Evolutionary conservation across 1,284 basidiomycete genomes (phyloP).

Genomic region (Pseudozyma tsukubaensis): DNA sequence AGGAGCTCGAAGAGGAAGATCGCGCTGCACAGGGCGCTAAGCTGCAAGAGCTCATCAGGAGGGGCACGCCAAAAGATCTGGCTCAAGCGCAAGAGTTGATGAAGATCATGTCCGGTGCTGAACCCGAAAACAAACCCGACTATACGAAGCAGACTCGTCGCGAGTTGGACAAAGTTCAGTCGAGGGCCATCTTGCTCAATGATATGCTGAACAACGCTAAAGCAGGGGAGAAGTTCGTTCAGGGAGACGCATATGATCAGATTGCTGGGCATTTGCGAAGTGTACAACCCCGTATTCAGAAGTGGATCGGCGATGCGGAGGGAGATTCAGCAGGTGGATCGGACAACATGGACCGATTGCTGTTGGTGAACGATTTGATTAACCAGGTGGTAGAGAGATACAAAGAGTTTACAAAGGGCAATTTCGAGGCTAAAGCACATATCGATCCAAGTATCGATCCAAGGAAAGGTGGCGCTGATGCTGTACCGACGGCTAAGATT

Average conservation of each 20-base stretch:
- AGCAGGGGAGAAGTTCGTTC: slow-evolving; percentile 72
- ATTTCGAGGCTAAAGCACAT: slow-evolving; percentile 78
- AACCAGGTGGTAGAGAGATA: slow-evolving; percentile 90
- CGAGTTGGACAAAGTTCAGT: slow-evolving; percentile 93
- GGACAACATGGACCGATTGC: slow-evolving; percentile 84
- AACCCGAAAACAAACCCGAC: slow-evolving; percentile 92
- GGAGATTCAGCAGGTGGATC: slow-evolving; percentile 75
- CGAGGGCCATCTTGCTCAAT: slow-evolving; percentile 90
- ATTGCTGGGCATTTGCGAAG: slow-evolving; percentile 84
- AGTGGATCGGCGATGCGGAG: slow-evolving; percentile 95
- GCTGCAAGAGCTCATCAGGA: slow-evolving; percentile 94
- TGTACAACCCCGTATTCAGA: slow-evolving; percentile 93
- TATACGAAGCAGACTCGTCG: slow-evolving; percentile 87
- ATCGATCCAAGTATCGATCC: slow-evolving; percentile 69
- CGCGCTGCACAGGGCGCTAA: slow-evolving; percentile 94
- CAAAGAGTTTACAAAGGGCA: slow-evolving; percentile 89
- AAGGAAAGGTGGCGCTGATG: slow-evolving; percentile 56
- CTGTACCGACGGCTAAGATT: slow-evolving; percentile 64
- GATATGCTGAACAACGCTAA: slow-evolving; percentile 97
- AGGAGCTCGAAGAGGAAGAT: slow-evolving; percentile 96
- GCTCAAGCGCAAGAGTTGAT: slow-evolving; percentile 97
- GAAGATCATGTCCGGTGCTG: slow-evolving; percentile 93
- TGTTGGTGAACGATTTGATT: slow-evolving; percentile 97
- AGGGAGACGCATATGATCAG: slow-evolving; percentile 96
- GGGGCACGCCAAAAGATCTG: slow-evolving; percentile 94